These are phyloP conservation scores for Kurtzmaniella quercitrusa DNA, from an alignment of 1,139 yeast genomes.

Conservation along the genomic window DNA sequence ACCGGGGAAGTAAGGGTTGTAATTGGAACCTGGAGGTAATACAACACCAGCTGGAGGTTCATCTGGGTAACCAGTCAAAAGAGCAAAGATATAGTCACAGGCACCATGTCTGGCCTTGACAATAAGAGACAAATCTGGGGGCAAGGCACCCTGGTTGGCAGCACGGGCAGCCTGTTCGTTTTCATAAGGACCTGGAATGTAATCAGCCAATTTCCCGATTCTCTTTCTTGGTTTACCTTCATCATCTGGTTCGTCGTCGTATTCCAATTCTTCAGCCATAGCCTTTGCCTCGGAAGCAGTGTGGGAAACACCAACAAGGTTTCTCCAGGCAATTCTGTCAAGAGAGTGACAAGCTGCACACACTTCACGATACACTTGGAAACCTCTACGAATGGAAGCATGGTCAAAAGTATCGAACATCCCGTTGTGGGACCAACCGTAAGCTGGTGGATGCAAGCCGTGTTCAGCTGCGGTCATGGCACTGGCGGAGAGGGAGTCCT, in stretches of 20 bases:
- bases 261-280: constrained; percentile 95
- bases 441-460: constrained; percentile 94
- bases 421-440: constrained; percentile 92
- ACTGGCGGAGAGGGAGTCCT: constrained; percentile 76
- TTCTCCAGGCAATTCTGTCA: constrained; percentile 98
- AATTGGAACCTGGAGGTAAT: constrained; percentile 90
- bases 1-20: constrained; percentile 99
- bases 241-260: constrained; percentile 99
- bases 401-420: constrained; percentile 93
- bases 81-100: constrained; percentile 88
- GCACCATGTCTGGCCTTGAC: constrained; percentile 99
- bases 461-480: constrained; percentile 99
- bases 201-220: constrained; percentile 96
- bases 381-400: constrained; percentile 97
- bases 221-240: constrained; percentile 98
- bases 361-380: constrained; percentile 97
- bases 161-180: constrained; percentile 99
- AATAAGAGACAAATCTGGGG: constrained; percentile 95
- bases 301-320: constrained; percentile 95
- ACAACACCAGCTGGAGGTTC: constrained; percentile 97
- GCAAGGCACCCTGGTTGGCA: constrained; percentile 98
- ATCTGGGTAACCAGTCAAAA: constrained; percentile 98
- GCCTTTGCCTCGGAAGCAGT: constrained; percentile 86
- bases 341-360: constrained; percentile 99
- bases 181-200: constrained; percentile 91